phyloP scores from a whole-genome alignment of 2,329 filamentous ascomycete genomes.

The Lachnellula cervina region DNA sequence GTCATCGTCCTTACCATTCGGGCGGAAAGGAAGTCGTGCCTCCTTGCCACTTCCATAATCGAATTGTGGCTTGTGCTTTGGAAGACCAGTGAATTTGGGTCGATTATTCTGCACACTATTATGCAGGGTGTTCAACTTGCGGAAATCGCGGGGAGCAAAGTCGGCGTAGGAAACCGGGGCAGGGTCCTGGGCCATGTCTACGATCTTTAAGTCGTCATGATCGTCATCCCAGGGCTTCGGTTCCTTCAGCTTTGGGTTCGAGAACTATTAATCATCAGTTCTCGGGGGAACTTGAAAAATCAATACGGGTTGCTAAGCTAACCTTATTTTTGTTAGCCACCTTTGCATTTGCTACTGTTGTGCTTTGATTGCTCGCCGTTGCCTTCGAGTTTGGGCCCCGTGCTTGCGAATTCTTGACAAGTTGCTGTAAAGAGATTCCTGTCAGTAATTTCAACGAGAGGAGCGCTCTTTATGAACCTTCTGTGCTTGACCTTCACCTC shows the following conservation, averaged over 20 bases:
- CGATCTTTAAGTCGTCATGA: conserved; percentile 21
- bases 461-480: background rate
- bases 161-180: conserved; percentile 16
- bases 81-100: conserved; percentile 14
- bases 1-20: background rate
- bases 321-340: background rate
- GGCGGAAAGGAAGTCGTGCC: conserved; percentile 19
- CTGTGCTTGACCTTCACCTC: background rate
- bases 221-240: background rate
- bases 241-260: conserved; percentile 13
- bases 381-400: background rate
- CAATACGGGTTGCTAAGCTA: background rate
- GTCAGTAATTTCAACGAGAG: background rate
- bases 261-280: conserved; percentile 1
- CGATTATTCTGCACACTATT: conserved; percentile 20
- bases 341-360: background rate
- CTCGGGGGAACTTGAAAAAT: background rate
- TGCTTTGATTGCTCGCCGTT: background rate
- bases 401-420: background rate
- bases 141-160: conserved; percentile 23
- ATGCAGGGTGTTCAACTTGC: conserved; percentile 30
- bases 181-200: conserved; percentile 25
- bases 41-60: conserved; percentile 22
- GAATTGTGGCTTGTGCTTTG: conserved; percentile 26
- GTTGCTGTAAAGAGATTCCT: background rate